Evolutionary conservation across 208 protist species (phyloP), one percentile per base, ranked within the genome.

Genomic region (Acanthamoeba culbertsoni): DNA sequence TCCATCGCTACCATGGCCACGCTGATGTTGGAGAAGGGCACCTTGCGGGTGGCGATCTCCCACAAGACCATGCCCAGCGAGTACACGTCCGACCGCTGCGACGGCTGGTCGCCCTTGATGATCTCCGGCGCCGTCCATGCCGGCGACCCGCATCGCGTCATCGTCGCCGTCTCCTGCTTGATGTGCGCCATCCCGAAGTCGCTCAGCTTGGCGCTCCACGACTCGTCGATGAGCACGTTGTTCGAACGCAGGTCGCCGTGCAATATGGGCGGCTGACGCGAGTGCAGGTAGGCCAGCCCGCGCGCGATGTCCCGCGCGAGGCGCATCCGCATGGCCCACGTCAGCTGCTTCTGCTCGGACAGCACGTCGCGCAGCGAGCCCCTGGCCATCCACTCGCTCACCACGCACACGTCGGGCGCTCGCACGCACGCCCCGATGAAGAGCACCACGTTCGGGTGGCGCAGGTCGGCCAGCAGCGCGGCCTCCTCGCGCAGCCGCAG

Each of bases 321-420:
- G 48, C 48, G 48, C 48, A 55, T 18, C 12, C 48, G 48, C 46
- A 57, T 18, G 55, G 46, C 37, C 82, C 82, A 90, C 45, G 82
- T 18, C 51, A 90, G 82, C 82, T 90, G 37, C 31, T 33, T 28
- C 33, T n/a, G 33, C 1, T 35, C 42, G 42, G 51, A 33, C 5
- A 90, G 82, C 45, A 90, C 46, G 26, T 65, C 51, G 26, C 55
- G 53, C 16, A 90, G 82, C 23, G 46, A 51, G 82, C 82, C 82
- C 82, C 65, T 90, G 82, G 82, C 51, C 2, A 90, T 90, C 82
- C 46, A 90, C 82, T 90, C 82, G 12, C 35, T 90, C 8, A 90
- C 53, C 26, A 90, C 40, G 53, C 53, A 59, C 1, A 90, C 23
- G 82, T 90, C 42, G 33, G 53, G 53, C 51, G 46, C 14, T 20